These are phyloP conservation scores for Candida glaebosa DNA, from an alignment of 805 yeast species.

Conservation along the genomic window DNA sequence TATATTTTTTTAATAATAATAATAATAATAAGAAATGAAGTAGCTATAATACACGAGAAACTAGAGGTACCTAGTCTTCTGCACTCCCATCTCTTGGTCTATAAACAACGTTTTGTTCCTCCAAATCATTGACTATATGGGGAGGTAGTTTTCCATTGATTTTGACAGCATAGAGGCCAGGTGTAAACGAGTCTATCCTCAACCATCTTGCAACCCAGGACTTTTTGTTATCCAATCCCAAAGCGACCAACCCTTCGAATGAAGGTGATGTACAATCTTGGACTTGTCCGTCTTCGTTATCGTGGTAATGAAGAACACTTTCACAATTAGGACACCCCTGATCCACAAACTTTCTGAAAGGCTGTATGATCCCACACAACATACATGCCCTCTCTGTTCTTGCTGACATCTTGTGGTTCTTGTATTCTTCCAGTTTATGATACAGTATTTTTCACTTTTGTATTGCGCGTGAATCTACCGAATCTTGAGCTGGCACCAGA, in stretches of 20 bases:
- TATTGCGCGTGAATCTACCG: slow-evolving; percentile 1
- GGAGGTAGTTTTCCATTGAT: slow-evolving; percentile 89
- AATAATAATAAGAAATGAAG: background rate
- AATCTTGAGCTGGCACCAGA: background rate
- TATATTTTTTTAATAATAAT: background rate
- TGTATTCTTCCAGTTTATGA: no score
- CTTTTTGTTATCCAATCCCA: slow-evolving; percentile 69
- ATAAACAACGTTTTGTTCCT: slow-evolving; percentile 72
- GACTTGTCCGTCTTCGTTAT: slow-evolving; percentile 78
- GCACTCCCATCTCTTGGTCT: slow-evolving; percentile 95
- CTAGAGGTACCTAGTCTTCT: slow-evolving; percentile 40
- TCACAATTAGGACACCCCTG: slow-evolving; percentile 98
- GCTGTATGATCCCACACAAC: slow-evolving; percentile 92
- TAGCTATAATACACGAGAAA: background rate
- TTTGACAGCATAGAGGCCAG: slow-evolving; percentile 92
- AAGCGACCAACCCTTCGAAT: slow-evolving; percentile 91
- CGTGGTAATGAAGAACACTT: slow-evolving; percentile 69
- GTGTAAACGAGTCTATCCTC: slow-evolving; percentile 80
- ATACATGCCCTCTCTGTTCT: slow-evolving; percentile 91
- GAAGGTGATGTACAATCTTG: slow-evolving; percentile 95
- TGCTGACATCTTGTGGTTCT: slow-evolving; percentile 35
- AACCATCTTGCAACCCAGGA: slow-evolving; percentile 98
- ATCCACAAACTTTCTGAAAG: slow-evolving; percentile 67
- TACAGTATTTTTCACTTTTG: background rate
- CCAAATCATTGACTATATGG: slow-evolving; percentile 72